Conservation (phyloP, 495 filamentous ascomycete species). For the Penicillium herquei region DNA sequence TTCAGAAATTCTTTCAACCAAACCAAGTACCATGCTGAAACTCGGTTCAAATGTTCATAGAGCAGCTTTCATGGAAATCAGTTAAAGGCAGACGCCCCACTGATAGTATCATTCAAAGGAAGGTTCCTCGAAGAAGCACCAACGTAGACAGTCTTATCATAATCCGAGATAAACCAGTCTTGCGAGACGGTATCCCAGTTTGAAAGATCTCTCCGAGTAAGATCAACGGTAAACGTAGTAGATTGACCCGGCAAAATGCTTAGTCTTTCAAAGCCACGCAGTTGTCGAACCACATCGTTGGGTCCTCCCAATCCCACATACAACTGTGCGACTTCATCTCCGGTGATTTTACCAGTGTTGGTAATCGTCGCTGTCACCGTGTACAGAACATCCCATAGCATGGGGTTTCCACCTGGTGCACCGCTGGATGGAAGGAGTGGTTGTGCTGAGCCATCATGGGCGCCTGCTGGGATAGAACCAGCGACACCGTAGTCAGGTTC, state of each 20-base stretch:
- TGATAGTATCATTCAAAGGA: conserved; percentile 2
- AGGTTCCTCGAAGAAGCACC: conserved; percentile 48
- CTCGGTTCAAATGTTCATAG: no score
- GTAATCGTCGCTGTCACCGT: conserved; percentile 42
- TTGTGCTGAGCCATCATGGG: conserved; percentile 15
- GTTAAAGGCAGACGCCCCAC: background rate
- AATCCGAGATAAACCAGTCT: conserved; percentile 60
- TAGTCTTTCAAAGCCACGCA: conserved; percentile 65
- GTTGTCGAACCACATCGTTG: conserved; percentile 25
- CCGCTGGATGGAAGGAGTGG: conserved; percentile 39
- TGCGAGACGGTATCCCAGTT: conserved; percentile 63
- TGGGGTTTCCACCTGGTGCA: conserved; percentile 54
- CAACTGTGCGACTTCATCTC: conserved; percentile 61
- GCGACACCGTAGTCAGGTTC: conserved; percentile 53
- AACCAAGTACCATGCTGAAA: no score
- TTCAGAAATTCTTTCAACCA: no score
- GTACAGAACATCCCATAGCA: conserved; percentile 57
- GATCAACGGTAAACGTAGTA: conserved; percentile 47
- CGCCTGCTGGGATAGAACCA: background rate
- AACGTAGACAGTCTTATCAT: conserved; percentile 50
- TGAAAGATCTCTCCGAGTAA: conserved; percentile 63
- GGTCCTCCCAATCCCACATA: conserved; percentile 58
- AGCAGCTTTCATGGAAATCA: background rate
- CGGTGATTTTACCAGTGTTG: conserved; percentile 52
- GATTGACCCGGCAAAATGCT: conserved; percentile 38